phyloP scores from a whole-genome alignment of 1,284 basidiomycete species.

The Fomitopsis palustris region DNA sequence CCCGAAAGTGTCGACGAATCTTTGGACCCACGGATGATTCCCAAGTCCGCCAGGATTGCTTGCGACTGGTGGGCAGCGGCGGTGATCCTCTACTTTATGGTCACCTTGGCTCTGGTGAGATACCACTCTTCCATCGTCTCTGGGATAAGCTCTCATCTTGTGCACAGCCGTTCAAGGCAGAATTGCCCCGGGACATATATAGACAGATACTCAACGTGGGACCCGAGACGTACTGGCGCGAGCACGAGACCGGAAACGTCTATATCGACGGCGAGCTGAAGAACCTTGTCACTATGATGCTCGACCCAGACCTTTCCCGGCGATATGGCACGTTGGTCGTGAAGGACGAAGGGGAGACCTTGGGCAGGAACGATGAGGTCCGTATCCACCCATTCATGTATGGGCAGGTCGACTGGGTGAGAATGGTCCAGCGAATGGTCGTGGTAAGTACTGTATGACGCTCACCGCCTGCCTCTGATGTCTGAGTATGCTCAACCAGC shows the following conservation, averaged over 20 bases:
- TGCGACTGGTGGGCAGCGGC: constrained; percentile 80
- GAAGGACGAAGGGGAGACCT: constrained; percentile 16
- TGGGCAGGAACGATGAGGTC: constrained; percentile 15
- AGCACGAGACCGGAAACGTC: neutral
- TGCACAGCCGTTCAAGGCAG: constrained; percentile 32
- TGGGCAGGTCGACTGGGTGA: constrained; percentile 40
- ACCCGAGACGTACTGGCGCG: constrained; percentile 1
- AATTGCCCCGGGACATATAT: constrained; percentile 9
- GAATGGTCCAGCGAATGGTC: constrained; percentile 36
- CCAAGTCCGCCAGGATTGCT: constrained; percentile 36
- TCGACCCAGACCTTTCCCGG: constrained; percentile 30
- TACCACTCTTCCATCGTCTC: neutral
- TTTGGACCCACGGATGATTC: constrained; percentile 30
- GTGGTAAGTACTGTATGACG: constrained; percentile 33
- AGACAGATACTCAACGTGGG: constrained; percentile 2
- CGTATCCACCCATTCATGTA: constrained; percentile 24
- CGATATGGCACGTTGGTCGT: constrained; percentile 36
- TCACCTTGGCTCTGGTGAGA: constrained; percentile 52
- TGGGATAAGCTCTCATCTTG: neutral
- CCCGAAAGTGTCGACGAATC: constrained; percentile 59
- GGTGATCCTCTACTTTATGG: constrained; percentile 74
- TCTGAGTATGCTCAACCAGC: constrained; percentile 3
- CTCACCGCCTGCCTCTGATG: neutral
- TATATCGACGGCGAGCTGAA: constrained; percentile 36
- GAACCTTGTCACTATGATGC: constrained; percentile 37